Conservation (phyloP, 768 basidiomycete genomes). For the Amanita pseudoporphyria region DNA sequence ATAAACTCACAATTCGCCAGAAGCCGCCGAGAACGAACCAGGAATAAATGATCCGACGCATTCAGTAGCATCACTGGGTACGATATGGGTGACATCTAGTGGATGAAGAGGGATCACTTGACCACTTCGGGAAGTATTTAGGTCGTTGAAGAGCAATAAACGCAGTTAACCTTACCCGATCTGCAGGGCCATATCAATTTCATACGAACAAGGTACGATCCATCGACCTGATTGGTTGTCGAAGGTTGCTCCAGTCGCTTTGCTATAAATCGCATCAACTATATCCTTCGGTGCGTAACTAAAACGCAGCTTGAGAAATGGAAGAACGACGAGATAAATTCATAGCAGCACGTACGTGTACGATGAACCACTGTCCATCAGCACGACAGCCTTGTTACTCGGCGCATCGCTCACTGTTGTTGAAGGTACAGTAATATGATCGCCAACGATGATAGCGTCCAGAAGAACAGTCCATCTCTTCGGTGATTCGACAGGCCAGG, state of each 20-base stretch:
- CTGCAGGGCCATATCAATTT: constrained; percentile 74
- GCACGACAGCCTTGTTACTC: constrained; percentile 58
- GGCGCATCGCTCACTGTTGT: constrained; percentile 51
- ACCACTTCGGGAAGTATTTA: constrained; percentile 34
- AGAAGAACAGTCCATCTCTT: constrained; percentile 70
- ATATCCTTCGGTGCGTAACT: constrained; percentile 65
- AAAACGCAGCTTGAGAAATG: constrained; percentile 8
- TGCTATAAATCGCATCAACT: constrained; percentile 60
- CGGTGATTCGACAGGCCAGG: constrained; percentile 60
- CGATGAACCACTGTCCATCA: constrained; percentile 78
- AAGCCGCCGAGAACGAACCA: constrained; percentile 43
- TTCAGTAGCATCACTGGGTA: constrained; percentile 30
- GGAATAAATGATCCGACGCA: constrained; percentile 78
- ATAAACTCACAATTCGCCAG: constrained; percentile 53
- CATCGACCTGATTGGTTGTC: constrained; percentile 47
- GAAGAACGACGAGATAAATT: neutral
- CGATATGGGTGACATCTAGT: constrained; percentile 55
- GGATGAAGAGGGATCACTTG: constrained; percentile 73
- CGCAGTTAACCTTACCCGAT: constrained; percentile 44
- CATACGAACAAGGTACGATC: constrained; percentile 63
- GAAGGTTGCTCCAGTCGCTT: constrained; percentile 52
- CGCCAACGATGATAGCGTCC: constrained; percentile 59
- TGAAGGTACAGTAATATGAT: constrained; percentile 38
- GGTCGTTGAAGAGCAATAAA: neutral
- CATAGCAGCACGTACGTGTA: constrained; percentile 45